Conservation (phyloP, 2,329 filamentous ascomycete genomes). For the Lecanosticta acicola region DNA sequence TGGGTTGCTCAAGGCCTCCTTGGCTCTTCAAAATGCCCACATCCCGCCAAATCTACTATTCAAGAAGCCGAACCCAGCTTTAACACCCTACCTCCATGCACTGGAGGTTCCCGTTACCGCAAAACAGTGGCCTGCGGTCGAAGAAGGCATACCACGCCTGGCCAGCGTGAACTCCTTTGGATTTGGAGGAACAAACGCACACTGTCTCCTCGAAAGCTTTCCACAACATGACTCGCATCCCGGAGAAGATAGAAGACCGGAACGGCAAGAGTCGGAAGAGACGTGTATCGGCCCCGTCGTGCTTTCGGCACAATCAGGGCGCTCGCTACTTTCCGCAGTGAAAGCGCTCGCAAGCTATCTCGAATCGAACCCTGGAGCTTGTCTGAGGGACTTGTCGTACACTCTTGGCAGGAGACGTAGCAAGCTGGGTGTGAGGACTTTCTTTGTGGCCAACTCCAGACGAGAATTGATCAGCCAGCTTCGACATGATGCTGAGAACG, state of each 20-base stretch:
- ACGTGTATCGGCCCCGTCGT: slow-evolving; percentile 1
- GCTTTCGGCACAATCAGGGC: slow-evolving; percentile 1
- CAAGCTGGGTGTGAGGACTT: background rate
- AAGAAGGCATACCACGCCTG: background rate
- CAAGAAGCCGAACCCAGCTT: slow-evolving; percentile 14
- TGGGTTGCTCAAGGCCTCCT: slow-evolving; percentile 17
- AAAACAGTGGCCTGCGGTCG: background rate
- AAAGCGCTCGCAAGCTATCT: slow-evolving; percentile 2
- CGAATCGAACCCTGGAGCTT: slow-evolving; percentile 1
- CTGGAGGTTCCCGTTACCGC: slow-evolving; percentile 27
- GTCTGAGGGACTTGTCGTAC: slow-evolving; percentile 31
- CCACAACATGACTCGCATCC: slow-evolving; percentile 4
- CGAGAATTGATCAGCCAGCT: background rate
- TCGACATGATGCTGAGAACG: background rate
- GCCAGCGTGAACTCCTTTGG: slow-evolving; percentile 22
- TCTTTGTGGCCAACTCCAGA: background rate
- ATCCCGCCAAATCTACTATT: slow-evolving; percentile 25
- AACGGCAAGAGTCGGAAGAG: background rate
- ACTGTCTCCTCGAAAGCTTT: slow-evolving; percentile 22
- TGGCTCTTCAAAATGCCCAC: slow-evolving; percentile 17
- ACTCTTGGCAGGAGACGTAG: slow-evolving; percentile 29
- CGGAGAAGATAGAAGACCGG: background rate
- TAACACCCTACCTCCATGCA: slow-evolving; percentile 24
- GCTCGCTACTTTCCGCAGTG: background rate
- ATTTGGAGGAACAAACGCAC: slow-evolving; percentile 27